Conservation (phyloP, 495 filamentous ascomycete genomes). For the Tuber umbilicatum region DNA sequence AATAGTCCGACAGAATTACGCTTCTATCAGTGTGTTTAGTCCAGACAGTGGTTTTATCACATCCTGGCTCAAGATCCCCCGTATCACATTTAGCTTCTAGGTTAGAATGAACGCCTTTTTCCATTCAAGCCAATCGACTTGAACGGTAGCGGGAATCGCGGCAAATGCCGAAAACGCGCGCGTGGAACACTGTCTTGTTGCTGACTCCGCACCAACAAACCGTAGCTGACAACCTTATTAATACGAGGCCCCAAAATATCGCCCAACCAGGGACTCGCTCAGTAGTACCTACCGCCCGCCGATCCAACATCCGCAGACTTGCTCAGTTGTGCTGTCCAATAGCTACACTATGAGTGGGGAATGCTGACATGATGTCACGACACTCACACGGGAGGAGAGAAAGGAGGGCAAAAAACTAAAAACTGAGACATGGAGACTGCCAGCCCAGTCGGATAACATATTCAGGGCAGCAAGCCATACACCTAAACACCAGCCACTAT, state of each 20-base stretch:
- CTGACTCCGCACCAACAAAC: background rate
- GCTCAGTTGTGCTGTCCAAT: background rate
- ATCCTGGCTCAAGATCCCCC: background rate
- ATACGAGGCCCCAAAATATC: background rate
- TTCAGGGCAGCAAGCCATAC: background rate
- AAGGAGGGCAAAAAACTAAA: background rate
- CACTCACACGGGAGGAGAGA: background rate
- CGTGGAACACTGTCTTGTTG: background rate
- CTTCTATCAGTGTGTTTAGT: background rate
- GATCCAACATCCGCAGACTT: background rate
- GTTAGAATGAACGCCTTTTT: background rate
- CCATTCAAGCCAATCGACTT: background rate
- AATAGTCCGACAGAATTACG: background rate
- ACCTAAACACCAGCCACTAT: background rate
- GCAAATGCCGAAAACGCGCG: slow-evolving; percentile 1
- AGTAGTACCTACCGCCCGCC: background rate
- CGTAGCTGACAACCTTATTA: background rate
- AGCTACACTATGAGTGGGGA: background rate
- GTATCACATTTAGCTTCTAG: background rate
- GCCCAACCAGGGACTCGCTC: background rate
- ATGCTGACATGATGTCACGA: background rate
- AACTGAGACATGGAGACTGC: background rate
- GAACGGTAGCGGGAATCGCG: background rate
- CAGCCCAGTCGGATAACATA: background rate
- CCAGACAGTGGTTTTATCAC: background rate